Percentiles rank a stretch among this genome's conserved stretches.
Evolutionary conservation across 306 rosid genomes (phyloP).

Genomic region (Abrus precatorius): DNA sequence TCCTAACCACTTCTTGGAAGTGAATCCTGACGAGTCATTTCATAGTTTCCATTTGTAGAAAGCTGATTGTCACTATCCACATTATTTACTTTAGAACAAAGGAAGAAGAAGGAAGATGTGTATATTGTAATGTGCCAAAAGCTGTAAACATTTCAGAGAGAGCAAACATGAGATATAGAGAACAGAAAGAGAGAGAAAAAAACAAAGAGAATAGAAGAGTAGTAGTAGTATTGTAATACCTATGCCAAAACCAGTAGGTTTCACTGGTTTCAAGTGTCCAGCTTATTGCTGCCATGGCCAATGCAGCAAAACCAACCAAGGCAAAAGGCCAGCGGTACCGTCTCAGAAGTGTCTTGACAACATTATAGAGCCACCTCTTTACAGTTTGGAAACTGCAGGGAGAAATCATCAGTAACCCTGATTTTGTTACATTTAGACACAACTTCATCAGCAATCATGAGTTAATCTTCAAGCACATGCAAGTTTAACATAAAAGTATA

Average conservation of each 20-base stretch:
- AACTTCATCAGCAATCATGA: background rate
- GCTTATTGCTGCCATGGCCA: conserved; percentile 82
- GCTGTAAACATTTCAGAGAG: conserved; percentile 63
- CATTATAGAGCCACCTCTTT: conserved; percentile 61
- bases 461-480: background rate
- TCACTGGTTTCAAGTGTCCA: conserved; percentile 80
- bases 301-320: conserved; percentile 67
- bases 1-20: conserved; percentile 38
- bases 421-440: background rate
- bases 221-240: conserved; percentile 52
- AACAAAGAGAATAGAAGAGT: background rate
- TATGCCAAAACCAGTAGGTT: conserved; percentile 92
- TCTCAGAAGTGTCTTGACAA: conserved; percentile 60
- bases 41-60: conserved; percentile 44
- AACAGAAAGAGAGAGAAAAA: conserved; percentile 13
- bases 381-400: conserved; percentile 69
- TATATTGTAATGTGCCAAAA: conserved; percentile 83
- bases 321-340: conserved; percentile 72
- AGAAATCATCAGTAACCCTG: conserved; percentile 7
- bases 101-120: conserved; percentile 65
- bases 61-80: conserved; percentile 40
- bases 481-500: background rate
- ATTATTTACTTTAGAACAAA: conserved; percentile 56
- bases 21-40: conserved; percentile 50
- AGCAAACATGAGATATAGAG: conserved; percentile 36